Base-by-base conservation (phyloP, 257 asterid species). In the Lycium ferocissimum region DNA sequence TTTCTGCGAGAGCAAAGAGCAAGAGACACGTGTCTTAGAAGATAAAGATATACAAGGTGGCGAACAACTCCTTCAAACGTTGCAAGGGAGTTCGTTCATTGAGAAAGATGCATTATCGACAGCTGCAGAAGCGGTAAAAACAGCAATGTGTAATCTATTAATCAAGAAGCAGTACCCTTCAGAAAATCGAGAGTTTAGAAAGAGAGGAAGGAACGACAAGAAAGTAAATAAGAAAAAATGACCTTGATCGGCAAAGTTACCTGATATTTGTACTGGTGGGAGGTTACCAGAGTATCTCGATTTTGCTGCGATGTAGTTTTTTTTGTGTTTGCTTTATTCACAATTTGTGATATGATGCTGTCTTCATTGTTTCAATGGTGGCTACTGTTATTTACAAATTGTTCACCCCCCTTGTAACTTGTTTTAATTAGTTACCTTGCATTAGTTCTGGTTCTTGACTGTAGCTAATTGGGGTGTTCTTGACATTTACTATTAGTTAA, bases 91-190 rank as follows among this genome's bases (percentile, higher is more conserved):
- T 53, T 51, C 92, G 82, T 86, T 86, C 0, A 90, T 95, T 0
- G 95, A 93, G 18, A 90, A 91, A 86, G 94, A 91, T 84, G 97
- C 91, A 7, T 90, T 93, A 57, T 82, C 93, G 0, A 59, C 91
- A 35, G 95, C 98, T 40, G 95, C 98, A 7, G 96, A 91, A 83
- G 96, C 98, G 6, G 96, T 97, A 49, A 93, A 94, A 91, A 89
- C 90, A 0, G 91, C 98, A 9, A 92, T 95, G 96, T 90, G 94
- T 72, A 97, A 93, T 91, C 91, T 94, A 76, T 89, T 97, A 69
- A 93, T 94, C 89, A 97, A 97, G 94, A 95, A 97, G 89, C 95
- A 93, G 69, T 94, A 93, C 90, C 89, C 98, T 51, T 81, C 84
- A 0, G 98, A 94, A 73, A 91, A 92, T 73, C 91, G 98, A 8